Evolutionary conservation across 352 stramenopile genomes (phyloP).

Genomic region (Globisporangium yorkense): DNA sequence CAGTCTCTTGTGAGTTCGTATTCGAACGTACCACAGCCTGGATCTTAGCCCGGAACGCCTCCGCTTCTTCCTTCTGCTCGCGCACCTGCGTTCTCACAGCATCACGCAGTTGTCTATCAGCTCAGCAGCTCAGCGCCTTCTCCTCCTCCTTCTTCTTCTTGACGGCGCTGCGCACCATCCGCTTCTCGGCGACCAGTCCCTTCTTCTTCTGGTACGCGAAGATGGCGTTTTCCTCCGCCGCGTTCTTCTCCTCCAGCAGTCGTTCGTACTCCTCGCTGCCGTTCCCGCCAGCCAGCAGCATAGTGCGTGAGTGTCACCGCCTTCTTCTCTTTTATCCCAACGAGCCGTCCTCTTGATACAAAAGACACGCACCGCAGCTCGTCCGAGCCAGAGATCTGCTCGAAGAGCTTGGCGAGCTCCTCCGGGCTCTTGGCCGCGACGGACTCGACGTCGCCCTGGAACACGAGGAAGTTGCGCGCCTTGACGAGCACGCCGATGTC

Average conservation of each 20-base stretch:
- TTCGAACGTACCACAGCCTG: conserved; percentile 44
- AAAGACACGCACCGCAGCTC: conserved; percentile 55
- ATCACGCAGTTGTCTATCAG: too few relatives aligned
- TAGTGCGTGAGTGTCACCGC: too few relatives aligned
- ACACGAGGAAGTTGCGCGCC: conserved; percentile 99
- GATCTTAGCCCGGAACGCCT: conserved; percentile 73
- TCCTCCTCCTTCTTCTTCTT: too few relatives aligned
- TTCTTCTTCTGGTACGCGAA: conserved; percentile 97
- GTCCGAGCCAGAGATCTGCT: conserved; percentile 93
- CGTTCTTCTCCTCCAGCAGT: conserved; percentile 88
- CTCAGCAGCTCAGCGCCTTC: too few relatives aligned
- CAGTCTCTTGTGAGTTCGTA: not conserved
- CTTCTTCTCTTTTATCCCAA: too few relatives aligned
- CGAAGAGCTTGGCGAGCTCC: conserved; percentile 96
- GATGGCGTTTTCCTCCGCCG: conserved; percentile 91
- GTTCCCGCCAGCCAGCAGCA: not conserved
- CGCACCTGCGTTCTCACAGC: conserved; percentile 48
- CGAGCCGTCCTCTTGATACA: not conserved
- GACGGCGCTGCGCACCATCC: conserved; percentile 30
- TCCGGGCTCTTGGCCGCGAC: conserved; percentile 95
- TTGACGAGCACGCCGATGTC: conserved; percentile 98
- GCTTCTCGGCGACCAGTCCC: conserved; percentile 89
- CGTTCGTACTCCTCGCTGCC: conserved; percentile 72
- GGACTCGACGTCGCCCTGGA: conserved; percentile 98
- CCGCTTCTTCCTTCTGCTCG: conserved; percentile 93